These are phyloP conservation scores for Cyberlindnera saturnus DNA, from an alignment of 805 yeast species.

Conservation along the genomic window DNA sequence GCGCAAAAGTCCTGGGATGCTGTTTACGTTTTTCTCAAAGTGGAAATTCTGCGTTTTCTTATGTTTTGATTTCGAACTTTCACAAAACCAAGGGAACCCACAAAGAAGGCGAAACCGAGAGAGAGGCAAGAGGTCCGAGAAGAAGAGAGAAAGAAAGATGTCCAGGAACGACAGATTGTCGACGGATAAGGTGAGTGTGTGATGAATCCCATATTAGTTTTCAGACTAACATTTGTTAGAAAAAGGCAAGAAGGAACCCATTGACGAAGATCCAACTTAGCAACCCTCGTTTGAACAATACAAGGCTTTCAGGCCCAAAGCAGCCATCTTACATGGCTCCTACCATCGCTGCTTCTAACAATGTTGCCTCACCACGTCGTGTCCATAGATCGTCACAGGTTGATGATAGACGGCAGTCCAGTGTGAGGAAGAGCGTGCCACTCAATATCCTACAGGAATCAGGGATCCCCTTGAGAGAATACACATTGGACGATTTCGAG, in stretches of 20 bases:
- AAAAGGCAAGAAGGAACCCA: constrained; percentile 17
- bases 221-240: constrained; percentile 4
- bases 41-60: too few species aligned
- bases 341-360: constrained; percentile 22
- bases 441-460: constrained; percentile 21
- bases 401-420: constrained; percentile 2
- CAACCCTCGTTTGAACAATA: constrained; percentile 9
- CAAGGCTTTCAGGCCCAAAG: constrained; percentile 11
- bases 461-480: constrained; percentile 25
- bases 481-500: constrained; percentile 63
- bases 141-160: too few species aligned
- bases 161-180: too few species aligned
- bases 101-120: too few species aligned
- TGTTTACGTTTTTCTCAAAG: too few species aligned
- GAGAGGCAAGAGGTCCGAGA: too few species aligned
- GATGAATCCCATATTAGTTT: not conserved
- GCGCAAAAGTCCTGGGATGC: too few species aligned
- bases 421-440: constrained; percentile 17
- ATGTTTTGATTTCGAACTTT: too few species aligned
- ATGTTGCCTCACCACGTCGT: constrained; percentile 18
- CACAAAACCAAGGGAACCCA: too few species aligned
- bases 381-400: constrained; percentile 9
- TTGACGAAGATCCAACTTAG: constrained; percentile 23
- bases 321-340: constrained; percentile 27
- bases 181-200: too few species aligned